Evolutionary conservation across 305 asterid species (phyloP).

Genomic region (Rubia tinctorum): DNA sequence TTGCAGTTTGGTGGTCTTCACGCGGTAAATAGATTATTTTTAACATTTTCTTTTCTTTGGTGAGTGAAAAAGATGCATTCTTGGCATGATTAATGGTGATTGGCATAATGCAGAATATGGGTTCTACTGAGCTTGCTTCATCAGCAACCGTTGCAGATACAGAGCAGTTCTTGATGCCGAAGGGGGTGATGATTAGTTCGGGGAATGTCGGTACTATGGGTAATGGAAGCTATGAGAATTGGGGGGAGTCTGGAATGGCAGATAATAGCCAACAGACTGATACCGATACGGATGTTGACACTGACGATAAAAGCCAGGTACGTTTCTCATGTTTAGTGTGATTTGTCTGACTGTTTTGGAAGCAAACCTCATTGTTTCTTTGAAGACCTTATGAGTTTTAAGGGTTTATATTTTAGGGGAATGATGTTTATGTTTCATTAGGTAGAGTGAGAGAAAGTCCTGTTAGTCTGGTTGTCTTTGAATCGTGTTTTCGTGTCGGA

Average conservation of each 20-base stretch:
- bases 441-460: no score
- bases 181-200: conserved; percentile 34
- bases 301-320: conserved; percentile 75
- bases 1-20: conserved; percentile 75
- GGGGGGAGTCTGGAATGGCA: conserved; percentile 84
- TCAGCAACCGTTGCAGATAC: conserved; percentile 50
- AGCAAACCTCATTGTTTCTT: no score
- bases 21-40: conserved; percentile 35
- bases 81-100: conserved; percentile 8
- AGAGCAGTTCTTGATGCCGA: conserved; percentile 44
- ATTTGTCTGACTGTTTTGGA: no score
- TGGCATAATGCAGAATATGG: conserved; percentile 48
- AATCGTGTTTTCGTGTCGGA: no score
- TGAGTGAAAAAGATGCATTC: not conserved
- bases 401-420: no score
- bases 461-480: no score
- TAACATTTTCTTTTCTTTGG: not conserved
- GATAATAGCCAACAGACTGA: conserved; percentile 95
- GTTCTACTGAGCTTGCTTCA: conserved; percentile 60
- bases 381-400: no score
- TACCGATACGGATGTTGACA: conserved; percentile 72
- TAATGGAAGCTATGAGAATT: conserved; percentile 59
- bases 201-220: conserved; percentile 43
- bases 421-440: no score
- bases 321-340: no score